Evolutionary conservation across 805 yeast species (phyloP), one percentile per base, ranked within the genome.

Genomic region (Starmerella apis): DNA sequence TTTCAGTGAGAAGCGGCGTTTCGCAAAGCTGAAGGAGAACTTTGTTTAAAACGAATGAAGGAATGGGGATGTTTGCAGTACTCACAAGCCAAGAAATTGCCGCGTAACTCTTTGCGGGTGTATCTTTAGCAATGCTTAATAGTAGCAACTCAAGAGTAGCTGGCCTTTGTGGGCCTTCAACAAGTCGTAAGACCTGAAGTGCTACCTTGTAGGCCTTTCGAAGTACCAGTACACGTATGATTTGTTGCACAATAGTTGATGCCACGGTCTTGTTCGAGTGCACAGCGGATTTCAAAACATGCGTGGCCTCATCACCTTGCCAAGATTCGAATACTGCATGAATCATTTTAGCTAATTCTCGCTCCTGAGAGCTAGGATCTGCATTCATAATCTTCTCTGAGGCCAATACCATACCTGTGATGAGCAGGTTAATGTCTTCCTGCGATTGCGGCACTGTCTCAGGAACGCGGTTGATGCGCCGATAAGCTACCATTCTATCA

Each of bases 351-450:
- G 44, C 33, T 9, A 16, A 20, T 37, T 45, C 16, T 46, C 48
- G 32, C 16, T n/a, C 16, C 25, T 25, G n/a, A 25, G 28, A 2
- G 18, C 22, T 16, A 19, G 27, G 4, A 22, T 19, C 7, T 31
- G 8, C 7, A 9, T 18, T 8, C n/a, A 11, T 16, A 5, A 27
- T 18, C 49, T 61, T 62, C 39, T 63, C 65, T 0, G 59, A 43
- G 22, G 61, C 53, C 7, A 63, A 28, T 3, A 56, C 44, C 52
- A 64, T 45, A 2, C 65, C 66, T 2, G 61, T 60, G 6, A 59
- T 48, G 1, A 63, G 46, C 10, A 64, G 52, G 48, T 58, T 57
- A 30, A 61, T 51, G 33, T 63, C 66, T 8, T 54, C 58, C 39
- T 58, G 59, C 35, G 47, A 47, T 42, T 55, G 58, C 35, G 50